Evolutionary conservation across 2,329 filamentous ascomycete genomes (phyloP).

Genomic region (Calonectria ilicicola): DNA sequence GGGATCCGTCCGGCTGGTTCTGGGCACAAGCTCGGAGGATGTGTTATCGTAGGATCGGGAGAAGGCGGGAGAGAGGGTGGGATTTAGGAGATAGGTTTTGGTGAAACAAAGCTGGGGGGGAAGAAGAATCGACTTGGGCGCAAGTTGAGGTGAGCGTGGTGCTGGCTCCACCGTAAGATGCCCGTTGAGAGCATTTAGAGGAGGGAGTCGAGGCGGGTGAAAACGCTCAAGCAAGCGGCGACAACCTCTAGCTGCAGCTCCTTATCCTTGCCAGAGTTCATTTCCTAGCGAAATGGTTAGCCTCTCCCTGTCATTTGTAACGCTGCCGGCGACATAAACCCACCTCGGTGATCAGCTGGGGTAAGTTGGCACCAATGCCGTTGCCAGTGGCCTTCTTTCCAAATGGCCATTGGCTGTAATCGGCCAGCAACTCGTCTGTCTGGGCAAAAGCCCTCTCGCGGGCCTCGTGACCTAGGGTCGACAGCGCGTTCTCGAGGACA

Average conservation of each 20-base stretch:
- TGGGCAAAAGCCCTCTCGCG: slow-evolving; percentile 95
- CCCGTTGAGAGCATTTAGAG: slow-evolving; percentile 66
- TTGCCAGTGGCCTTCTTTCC: slow-evolving; percentile 82
- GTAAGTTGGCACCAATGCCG: slow-evolving; percentile 92
- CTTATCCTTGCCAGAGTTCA: slow-evolving; percentile 88
- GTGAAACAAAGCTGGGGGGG: slow-evolving; percentile 29
- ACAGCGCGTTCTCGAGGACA: slow-evolving; percentile 96
- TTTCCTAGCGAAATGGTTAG: slow-evolving; percentile 65
- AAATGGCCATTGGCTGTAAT: slow-evolving; percentile 99
- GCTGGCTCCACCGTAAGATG: slow-evolving; percentile 22
- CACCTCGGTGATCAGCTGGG: slow-evolving; percentile 84
- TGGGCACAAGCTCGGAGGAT: slow-evolving; percentile 4
- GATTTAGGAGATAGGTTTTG: slow-evolving; percentile 28
- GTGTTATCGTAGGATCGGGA: slow-evolving; percentile 30
- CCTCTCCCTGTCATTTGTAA: neutral
- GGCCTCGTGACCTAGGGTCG: slow-evolving; percentile 92
- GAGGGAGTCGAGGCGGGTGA: slow-evolving; percentile 95
- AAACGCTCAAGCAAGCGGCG: slow-evolving; percentile 95
- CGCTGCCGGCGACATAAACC: slow-evolving; percentile 31
- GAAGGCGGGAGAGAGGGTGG: slow-evolving; percentile 12
- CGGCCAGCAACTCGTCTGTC: slow-evolving; percentile 93
- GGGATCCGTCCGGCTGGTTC: slow-evolving; percentile 16
- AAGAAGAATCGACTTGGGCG: slow-evolving; percentile 29
- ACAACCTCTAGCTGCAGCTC: slow-evolving; percentile 98
- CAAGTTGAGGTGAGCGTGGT: slow-evolving; percentile 29